Base-by-base conservation (phyloP, 495 filamentous ascomycete genomes). In the Penicillium paradoxum region DNA sequence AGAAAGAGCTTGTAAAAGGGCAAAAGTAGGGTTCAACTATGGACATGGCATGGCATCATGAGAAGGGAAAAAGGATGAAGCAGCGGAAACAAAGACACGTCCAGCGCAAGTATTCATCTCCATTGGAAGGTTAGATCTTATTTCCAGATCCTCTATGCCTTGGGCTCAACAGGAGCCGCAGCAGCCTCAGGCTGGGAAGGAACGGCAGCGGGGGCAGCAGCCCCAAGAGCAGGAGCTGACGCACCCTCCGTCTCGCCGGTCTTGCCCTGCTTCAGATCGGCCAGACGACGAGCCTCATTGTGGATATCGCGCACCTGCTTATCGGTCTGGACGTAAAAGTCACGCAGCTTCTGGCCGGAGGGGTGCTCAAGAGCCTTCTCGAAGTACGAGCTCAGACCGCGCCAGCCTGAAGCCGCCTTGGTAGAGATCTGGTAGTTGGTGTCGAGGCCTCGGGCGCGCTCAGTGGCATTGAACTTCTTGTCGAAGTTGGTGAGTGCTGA, bases 271-370 rank as follows among this genome's bases (percentile, higher is more conserved):
- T 95, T 96, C 53, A 97, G 62, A 58, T 96, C 85, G 9, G 91
- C 91, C 25, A 98, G 74, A 56, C 92, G 83, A 42, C 82, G 78
- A 2, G 93, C 93, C 78, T 98, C 93, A 45, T 72, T 79, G 68
- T 97, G 92, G 49, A 98, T 92, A 59, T 98, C 93, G 44, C 88
- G 76, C 10, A 96, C 88, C 76, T 95, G 89, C 71, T 90, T 89
- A 66, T 84, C 81, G 49, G 85, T 79, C 51, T 86, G 76, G 8
- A 81, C 78, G 70, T 98, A 97, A 74, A 98, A 97, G 41, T 83
- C 74, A 24, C 88, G 86, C 30, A 98, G 72, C 68, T 84, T 88
- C 73, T 89, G 82, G 53, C 93, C 93, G 1, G 90, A 90, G 8
- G 91, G 89, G 2, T 89, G 92, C 54, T 78, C 83, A 19, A 86